Conservation (phyloP, 257 asterid genomes). For the Solanum lycopersicoides region DNA sequence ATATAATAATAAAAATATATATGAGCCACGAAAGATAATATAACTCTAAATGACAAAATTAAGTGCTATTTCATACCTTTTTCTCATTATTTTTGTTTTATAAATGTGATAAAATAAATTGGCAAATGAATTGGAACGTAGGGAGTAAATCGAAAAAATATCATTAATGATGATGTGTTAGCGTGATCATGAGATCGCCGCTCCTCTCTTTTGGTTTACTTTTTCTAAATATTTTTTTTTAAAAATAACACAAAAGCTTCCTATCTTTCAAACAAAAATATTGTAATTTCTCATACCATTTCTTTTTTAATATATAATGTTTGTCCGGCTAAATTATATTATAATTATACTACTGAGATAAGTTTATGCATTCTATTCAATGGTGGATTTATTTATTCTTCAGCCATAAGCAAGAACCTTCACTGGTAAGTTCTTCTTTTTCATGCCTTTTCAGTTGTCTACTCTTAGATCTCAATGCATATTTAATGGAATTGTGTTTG, state of each 20-base stretch:
- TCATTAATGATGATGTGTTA: conserved; percentile 11
- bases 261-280: background rate
- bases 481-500: background rate
- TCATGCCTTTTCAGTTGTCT: background rate
- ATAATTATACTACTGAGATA: background rate
- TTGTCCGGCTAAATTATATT: conserved; percentile 1
- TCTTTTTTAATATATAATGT: background rate
- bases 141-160: background rate
- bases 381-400: conserved; percentile 13
- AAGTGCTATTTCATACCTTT: too few species aligned
- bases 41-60: too few species aligned
- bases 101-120: background rate
- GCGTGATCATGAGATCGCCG: background rate
- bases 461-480: background rate
- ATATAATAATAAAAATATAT: too few species aligned
- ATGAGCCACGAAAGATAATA: too few species aligned
- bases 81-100: too few species aligned
- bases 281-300: background rate
- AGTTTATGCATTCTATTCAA: background rate
- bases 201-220: background rate
- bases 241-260: conserved; percentile 6
- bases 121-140: background rate
- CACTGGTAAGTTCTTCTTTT: conserved; percentile 30
- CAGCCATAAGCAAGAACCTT: conserved; percentile 10
- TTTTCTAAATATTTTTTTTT: background rate